phyloP scores from a whole-genome alignment of 371 early-diverging fungal species.

The Apophysomyces elegans region DNA sequence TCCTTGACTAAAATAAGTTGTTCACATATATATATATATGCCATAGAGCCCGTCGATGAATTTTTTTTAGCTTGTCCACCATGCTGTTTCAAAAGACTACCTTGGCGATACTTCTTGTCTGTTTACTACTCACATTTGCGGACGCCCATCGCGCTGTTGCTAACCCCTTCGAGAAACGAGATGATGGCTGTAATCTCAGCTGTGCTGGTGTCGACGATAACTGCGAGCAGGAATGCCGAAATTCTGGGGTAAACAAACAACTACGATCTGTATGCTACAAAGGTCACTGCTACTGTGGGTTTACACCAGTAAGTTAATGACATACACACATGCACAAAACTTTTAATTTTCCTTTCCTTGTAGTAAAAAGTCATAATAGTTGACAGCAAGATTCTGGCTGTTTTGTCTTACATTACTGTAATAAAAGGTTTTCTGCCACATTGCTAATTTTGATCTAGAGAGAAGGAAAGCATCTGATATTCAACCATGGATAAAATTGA shows the following conservation, averaged over 20 bases:
- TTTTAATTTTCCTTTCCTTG: no score
- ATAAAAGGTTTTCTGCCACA: no score
- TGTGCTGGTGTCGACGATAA: constrained; percentile 31
- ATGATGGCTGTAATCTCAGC: constrained; percentile 25
- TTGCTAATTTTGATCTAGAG: no score
- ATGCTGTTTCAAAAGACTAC: constrained; percentile 13
- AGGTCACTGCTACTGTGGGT: constrained; percentile 22
- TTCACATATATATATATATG: neutral
- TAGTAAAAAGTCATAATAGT: no score
- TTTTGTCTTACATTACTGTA: no score
- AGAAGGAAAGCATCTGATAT: no score
- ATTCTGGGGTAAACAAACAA: constrained; percentile 4
- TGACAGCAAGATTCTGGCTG: no score
- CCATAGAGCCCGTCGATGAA: neutral
- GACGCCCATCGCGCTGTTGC: constrained; percentile 10
- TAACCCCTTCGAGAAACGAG: constrained; percentile 16
- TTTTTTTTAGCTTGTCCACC: neutral
- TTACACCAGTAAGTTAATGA: neutral
- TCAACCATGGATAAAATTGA: no score
- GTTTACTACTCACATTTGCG: neutral
- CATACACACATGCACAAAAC: no score
- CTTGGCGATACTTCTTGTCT: neutral
- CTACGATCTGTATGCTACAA: constrained; percentile 16
- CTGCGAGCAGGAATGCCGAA: constrained; percentile 7
- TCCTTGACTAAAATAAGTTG: neutral